phyloP scores from a whole-genome alignment of 2,329 filamentous ascomycete genomes.

The Alternaria brassicae region DNA sequence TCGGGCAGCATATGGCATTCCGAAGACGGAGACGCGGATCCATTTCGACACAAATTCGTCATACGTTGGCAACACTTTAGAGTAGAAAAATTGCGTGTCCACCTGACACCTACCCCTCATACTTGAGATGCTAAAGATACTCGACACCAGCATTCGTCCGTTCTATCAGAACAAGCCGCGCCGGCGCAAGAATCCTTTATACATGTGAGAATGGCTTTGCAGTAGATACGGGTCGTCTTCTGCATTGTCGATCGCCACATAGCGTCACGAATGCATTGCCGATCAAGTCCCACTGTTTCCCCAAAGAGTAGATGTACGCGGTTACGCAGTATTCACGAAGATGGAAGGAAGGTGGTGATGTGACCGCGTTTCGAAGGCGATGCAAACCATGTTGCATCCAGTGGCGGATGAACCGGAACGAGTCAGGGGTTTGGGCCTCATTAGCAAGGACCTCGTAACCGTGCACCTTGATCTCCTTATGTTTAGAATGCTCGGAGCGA shows the following conservation, averaged over 20 bases:
- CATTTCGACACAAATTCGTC: not conserved
- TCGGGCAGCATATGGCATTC: not conserved
- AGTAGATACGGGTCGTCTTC: conserved; percentile 12
- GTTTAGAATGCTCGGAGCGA: conserved; percentile 16
- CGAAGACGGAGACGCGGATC: not conserved
- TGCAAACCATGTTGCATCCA: conserved; percentile 8
- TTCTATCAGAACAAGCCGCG: not conserved
- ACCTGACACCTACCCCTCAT: conserved; percentile 2
- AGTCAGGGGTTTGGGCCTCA: conserved; percentile 22
- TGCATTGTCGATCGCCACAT: conserved; percentile 8
- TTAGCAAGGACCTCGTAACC: conserved; percentile 8
- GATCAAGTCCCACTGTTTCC: not conserved
- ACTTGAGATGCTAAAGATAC: not conserved
- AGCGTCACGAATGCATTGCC: conserved; percentile 8
- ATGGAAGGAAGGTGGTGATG: not conserved
- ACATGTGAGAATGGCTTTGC: not conserved
- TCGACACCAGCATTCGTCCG: not conserved
- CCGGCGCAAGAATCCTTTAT: not conserved
- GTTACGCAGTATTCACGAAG: conserved; percentile 6
- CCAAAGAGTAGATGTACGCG: not conserved
- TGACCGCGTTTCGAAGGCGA: conserved; percentile 10
- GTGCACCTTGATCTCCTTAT: conserved; percentile 20
- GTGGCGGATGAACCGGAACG: conserved; percentile 20
- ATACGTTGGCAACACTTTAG: conserved; percentile 2
- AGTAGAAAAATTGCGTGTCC: conserved; percentile 1